These are phyloP conservation scores for Lenzites betulinus DNA, from an alignment of 768 basidiomycete species.

Conservation along the genomic window DNA sequence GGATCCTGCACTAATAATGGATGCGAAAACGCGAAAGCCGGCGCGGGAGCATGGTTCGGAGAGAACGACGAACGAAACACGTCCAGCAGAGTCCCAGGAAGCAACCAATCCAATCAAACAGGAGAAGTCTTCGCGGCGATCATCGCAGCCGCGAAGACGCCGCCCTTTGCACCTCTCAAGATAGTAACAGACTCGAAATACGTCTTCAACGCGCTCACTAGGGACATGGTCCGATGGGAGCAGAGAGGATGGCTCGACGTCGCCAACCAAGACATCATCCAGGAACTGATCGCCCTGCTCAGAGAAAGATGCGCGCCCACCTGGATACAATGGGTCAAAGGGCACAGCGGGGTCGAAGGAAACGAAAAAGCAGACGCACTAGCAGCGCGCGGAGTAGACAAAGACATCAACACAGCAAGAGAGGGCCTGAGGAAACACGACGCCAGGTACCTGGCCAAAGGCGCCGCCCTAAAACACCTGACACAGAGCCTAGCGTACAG, in stretches of 20 bases:
- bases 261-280: constrained; percentile 12
- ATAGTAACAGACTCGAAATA: neutral
- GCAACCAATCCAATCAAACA: neutral
- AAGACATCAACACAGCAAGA: too few species aligned
- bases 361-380: neutral
- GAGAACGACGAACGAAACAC: neutral
- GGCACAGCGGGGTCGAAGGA: neutral
- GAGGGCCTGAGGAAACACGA: neutral
- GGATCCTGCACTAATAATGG: neutral
- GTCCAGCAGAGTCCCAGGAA: neutral
- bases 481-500: neutral
- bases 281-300: neutral
- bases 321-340: neutral
- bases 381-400: neutral
- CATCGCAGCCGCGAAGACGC: neutral
- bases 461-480: neutral
- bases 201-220: neutral
- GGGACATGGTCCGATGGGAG: neutral
- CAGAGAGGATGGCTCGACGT: constrained; percentile 23
- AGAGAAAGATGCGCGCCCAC: neutral
- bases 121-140: neutral
- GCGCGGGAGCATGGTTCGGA: neutral
- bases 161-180: neutral
- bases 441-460: neutral
- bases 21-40: neutral